Percentiles rank a stretch among this genome's conserved stretches.
phyloP scores from a whole-genome alignment of 2,329 filamentous ascomycete genomes.

The Penicillium freii region DNA sequence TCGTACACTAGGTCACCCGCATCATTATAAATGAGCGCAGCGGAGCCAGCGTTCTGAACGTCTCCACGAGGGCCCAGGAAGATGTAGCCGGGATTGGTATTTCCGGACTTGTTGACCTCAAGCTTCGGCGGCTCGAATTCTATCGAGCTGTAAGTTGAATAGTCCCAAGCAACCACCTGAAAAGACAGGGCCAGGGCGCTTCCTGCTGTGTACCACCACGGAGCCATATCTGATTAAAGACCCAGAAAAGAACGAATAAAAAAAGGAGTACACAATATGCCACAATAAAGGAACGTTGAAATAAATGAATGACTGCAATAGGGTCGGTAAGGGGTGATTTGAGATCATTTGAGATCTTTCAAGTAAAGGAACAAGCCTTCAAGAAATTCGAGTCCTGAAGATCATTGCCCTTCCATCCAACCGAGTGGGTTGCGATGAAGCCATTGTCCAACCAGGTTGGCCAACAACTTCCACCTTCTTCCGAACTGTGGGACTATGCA shows the following conservation, averaged over 20 bases:
- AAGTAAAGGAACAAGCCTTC: background rate
- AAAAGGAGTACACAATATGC: background rate
- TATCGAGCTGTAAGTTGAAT: no score
- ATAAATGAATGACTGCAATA: conserved; percentile 14
- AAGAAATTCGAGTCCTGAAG: conserved; percentile 6
- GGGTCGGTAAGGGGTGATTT: background rate
- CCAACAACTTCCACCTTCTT: background rate
- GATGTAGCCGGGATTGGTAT: no score
- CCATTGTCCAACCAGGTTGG: conserved; percentile 10
- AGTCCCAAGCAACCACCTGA: no score
- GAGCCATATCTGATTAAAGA: conserved; percentile 9
- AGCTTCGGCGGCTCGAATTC: no score
- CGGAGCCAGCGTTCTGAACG: no score
- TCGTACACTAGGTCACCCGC: no score
- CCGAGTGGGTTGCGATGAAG: background rate
- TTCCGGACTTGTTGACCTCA: no score
- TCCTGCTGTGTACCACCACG: conserved; percentile 8
- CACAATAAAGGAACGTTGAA: background rate
- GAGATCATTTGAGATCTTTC: background rate
- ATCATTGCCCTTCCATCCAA: conserved; percentile 11
- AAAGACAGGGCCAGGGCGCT: no score
- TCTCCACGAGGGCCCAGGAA: no score
- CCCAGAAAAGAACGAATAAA: background rate
- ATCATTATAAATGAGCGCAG: no score
- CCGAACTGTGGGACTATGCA: conserved; percentile 3